Conservation (phyloP, 2,329 filamentous ascomycete genomes). For the Xylaria multiplex region DNA sequence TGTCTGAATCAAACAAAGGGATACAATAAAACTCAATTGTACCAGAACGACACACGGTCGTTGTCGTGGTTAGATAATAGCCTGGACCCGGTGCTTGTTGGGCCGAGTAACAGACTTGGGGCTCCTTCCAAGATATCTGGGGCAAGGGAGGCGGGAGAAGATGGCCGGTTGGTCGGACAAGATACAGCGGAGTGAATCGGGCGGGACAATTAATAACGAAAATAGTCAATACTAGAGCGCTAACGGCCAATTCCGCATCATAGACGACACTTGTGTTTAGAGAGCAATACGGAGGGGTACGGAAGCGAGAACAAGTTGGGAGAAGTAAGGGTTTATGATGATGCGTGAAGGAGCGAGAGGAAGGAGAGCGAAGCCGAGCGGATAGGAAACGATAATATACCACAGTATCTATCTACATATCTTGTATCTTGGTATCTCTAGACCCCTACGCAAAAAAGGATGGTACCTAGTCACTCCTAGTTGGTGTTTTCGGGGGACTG, state of each 20-base stretch:
- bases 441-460: conserved; percentile 35
- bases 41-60: conserved; percentile 23
- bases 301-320: background rate
- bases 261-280: background rate
- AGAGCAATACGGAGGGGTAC: background rate
- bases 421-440: conserved; percentile 19
- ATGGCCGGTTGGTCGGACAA: conserved; percentile 15
- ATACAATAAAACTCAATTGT: conserved; percentile 23
- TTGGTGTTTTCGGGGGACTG: conserved; percentile 34
- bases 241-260: conserved; percentile 2
- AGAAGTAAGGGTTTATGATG: conserved; percentile 9
- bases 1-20: conserved; percentile 31
- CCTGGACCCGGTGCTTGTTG: conserved; percentile 22
- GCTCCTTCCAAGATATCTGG: conserved; percentile 24
- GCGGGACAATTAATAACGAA: conserved; percentile 15
- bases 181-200: conserved; percentile 15
- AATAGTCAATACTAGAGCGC: conserved; percentile 11
- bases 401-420: background rate
- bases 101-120: conserved; percentile 24
- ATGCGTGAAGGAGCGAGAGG: conserved; percentile 17
- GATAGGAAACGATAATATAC: conserved; percentile 37
- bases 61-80: conserved; percentile 15
- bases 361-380: conserved; percentile 19
- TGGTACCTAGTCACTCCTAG: conserved; percentile 31
- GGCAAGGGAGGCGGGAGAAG: conserved; percentile 19